Evolutionary conservation across 352 stramenopile genomes (phyloP), one percentile per base, ranked within the genome.

Genomic region (Globisporangium recalcitrans): DNA sequence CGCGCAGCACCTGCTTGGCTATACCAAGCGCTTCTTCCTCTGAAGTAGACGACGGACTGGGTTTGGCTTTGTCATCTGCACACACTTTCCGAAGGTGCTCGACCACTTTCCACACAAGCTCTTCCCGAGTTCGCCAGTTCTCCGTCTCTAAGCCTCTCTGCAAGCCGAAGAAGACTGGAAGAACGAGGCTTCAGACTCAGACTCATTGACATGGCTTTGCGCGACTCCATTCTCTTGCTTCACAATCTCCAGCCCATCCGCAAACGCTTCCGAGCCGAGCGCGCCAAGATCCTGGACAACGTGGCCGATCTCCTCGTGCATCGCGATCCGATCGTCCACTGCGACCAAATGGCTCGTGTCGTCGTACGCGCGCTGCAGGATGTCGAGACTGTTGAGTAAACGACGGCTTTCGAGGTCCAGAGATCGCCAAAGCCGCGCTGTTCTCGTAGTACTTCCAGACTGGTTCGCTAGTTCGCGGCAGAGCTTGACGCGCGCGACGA

Each of bases 401-500:
- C 57, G 60, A 10, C 42, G 60, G 22, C 52, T 57, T 31, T 62
- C 59, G 26, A 60, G 49, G 22, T 56, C 48, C 21, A 47, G 1
- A 6, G 13, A 21, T 38, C n/a, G 42, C 58, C 58, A 63, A 3
- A n/a, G 14, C 29, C 22, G 36, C 11, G 7, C 3, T 42, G 63
- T 26, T 8, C 13, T 32, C 0, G 49, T 3, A 16, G 11, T 14
- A 26, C 38, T 38, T 7, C 38, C 13, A 21, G 47, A 27, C 34
- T 24, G 65, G 19, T 64, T 56, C 3, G 48, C 61, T 32, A 75
- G 21, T 11, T 72, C 57, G 10, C 70, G 66, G 11, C 56, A 47
- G 14, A 76, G 64, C 29, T 72, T 65, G 59, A 84, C 73, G 0
- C 68, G 64, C 7, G 69, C 69, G 11, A 58, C 57, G 24, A 84